Base-by-base conservation (phyloP, 2,329 filamentous ascomycete genomes). In the Orbilia blumenaviensis region DNA sequence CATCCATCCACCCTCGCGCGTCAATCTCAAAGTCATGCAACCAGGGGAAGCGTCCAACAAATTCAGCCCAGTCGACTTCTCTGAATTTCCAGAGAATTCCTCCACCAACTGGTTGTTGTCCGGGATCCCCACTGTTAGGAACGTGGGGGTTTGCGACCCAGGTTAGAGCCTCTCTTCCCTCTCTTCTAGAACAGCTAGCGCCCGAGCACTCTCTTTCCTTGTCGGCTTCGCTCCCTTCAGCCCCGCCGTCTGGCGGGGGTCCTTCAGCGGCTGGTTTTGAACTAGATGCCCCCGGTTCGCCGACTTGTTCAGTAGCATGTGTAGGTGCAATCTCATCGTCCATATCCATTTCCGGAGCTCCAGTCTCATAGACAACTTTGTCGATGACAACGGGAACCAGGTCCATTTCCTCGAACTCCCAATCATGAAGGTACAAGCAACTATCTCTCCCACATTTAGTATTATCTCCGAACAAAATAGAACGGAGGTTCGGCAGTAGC, bases 321-420 rank as follows among this genome's bases (percentile, higher is more conserved):
- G 9, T 5, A 10, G 23, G 10, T 10, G 29, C 1, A 1, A 14
- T 38, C 32, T 38, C 18, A 9, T 56, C 52, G 0, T 56, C 18
- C 16, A 56, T 56, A 0, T 56, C 32, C n/a, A 56, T 23, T n/a
- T 56, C 52, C 3, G 16, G 50, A 5, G 3, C 16, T 27, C 36
- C 50, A 2, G 32, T 44, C 2, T 63, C 48, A 29, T 27, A 42
- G 5, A 68, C 64, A 10, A 75, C 34, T 25, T 50, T 61, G 29
- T 75, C 71, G 21, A 75, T 68, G 8, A 75, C 62, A 14, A 75
- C 71, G 1, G 71, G 71, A 0, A 75, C 71, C 2, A 75, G 18
- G 38, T 75, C 71, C 71, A 75, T 68, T 12, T 75, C 71, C n/a
- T 75, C 71, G 12, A 75, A 75, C 16, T 75, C 71, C 71, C 71